Percentiles rank a stretch among this genome's conserved stretches.
Evolutionary conservation across 345 rosid genomes (phyloP).

Genomic region (Cardiospermum halicacabum): DNA sequence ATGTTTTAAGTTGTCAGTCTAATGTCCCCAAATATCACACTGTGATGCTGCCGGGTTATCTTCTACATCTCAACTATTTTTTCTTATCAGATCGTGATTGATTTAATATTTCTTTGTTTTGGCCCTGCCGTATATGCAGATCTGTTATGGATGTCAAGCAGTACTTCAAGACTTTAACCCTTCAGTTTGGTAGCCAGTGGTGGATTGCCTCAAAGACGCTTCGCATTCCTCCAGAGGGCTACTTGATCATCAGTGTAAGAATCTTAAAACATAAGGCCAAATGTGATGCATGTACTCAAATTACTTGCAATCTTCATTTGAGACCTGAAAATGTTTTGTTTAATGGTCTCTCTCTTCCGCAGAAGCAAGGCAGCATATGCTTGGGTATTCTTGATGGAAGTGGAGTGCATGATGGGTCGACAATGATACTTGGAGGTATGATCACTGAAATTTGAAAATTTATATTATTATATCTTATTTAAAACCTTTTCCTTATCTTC

Average conservation of each 20-base stretch:
- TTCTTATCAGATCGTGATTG: neutral
- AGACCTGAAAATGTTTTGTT: neutral
- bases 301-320: neutral
- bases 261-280: neutral
- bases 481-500: neutral
- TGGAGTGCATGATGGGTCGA: constrained; percentile 68
- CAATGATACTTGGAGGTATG: constrained; percentile 83
- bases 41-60: neutral
- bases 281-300: neutral
- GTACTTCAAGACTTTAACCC: constrained; percentile 71
- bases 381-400: constrained; percentile 92
- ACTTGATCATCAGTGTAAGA: constrained; percentile 71
- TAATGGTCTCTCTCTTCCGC: constrained; percentile 24
- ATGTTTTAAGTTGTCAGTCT: neutral
- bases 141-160: constrained; percentile 51
- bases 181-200: constrained; percentile 89
- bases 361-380: constrained; percentile 81
- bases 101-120: neutral
- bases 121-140: constrained; percentile 35
- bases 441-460: neutral
- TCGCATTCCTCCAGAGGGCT: constrained; percentile 70
- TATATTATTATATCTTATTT: neutral
- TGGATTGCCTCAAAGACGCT: constrained; percentile 63
- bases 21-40: neutral
- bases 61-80: neutral